These are phyloP conservation scores for Tetracladium setigerum DNA, from an alignment of 495 filamentous ascomycete genomes.

Conservation along the genomic window DNA sequence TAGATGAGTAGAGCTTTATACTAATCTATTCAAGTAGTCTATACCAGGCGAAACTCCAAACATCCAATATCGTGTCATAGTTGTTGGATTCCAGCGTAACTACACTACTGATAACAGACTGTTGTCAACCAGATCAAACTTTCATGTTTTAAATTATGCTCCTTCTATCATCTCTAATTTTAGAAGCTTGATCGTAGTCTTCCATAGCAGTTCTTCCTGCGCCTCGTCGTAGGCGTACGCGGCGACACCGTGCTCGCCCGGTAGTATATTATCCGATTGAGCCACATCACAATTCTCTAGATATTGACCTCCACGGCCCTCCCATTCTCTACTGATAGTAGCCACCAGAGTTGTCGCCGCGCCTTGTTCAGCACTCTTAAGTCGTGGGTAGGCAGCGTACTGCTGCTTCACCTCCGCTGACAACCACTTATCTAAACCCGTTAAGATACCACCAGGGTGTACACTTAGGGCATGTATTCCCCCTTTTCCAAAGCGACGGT, in stretches of 20 bases:
- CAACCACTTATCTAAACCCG: constrained; percentile 18
- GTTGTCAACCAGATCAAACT: too few species aligned
- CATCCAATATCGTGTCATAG: too few species aligned
- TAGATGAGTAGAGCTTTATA: too few species aligned
- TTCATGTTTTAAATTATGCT: too few species aligned
- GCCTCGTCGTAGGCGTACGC: constrained; percentile 10
- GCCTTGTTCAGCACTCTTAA: constrained; percentile 30
- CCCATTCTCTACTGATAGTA: constrained; percentile 27
- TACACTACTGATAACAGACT: too few species aligned
- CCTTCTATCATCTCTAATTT: too few species aligned
- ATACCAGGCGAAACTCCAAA: too few species aligned
- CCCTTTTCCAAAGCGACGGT: constrained; percentile 27
- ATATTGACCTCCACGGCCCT: constrained; percentile 37
- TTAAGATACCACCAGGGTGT: constrained; percentile 33
- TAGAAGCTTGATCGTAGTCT: constrained; percentile 9
- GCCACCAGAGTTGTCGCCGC: constrained; percentile 39
- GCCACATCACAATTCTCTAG: constrained; percentile 26
- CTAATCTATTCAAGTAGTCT: too few species aligned
- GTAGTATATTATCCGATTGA: constrained; percentile 6
- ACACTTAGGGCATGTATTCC: constrained; percentile 30
- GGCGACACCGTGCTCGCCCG: not conserved
- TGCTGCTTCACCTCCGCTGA: constrained; percentile 24
- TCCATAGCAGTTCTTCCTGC: constrained; percentile 11
- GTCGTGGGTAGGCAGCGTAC: constrained; percentile 13
- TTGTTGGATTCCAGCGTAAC: too few species aligned